A percentile compares a stretch with the other conserved stretches of the same genome.
These are phyloP conservation scores for Mycena latifolia DNA, from an alignment of 768 basidiomycete genomes.

Conservation along the genomic window DNA sequence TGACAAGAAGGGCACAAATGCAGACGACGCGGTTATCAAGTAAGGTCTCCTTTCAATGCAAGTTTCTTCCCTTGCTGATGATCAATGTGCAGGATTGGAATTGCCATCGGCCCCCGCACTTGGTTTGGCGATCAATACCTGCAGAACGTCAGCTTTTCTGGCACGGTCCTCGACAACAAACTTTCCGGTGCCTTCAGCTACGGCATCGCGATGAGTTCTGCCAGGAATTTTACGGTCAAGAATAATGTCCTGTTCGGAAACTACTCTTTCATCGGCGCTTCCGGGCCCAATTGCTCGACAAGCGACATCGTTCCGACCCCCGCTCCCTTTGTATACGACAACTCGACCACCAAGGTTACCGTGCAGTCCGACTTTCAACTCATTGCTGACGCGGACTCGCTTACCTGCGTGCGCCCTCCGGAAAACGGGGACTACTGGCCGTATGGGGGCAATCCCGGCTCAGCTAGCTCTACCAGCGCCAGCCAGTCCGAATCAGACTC, in stretches of 20 bases:
- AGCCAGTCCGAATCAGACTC: conserved; percentile 20
- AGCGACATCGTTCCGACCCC: conserved; percentile 64
- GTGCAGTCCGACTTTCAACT: conserved; percentile 66
- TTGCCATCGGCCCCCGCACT: conserved; percentile 81
- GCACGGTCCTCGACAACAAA: conserved; percentile 66
- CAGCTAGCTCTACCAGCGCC: conserved; percentile 22
- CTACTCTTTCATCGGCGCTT: conserved; percentile 79
- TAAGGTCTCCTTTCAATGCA: conserved; percentile 46
- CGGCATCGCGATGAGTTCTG: conserved; percentile 75
- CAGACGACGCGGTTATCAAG: conserved; percentile 77
- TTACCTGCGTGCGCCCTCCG: conserved; percentile 79
- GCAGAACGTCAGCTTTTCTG: conserved; percentile 64
- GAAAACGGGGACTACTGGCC: conserved; percentile 81
- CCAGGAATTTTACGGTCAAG: conserved; percentile 74
- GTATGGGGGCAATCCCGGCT: conserved; percentile 63
- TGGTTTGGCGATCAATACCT: conserved; percentile 77
- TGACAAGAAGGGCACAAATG: conserved; percentile 66
- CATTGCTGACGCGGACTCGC: conserved; percentile 64
- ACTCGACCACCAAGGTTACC: conserved; percentile 52
- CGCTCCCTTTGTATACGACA: conserved; percentile 71
- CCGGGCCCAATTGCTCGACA: conserved; percentile 73
- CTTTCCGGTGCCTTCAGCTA: conserved; percentile 80
- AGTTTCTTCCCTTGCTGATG: not conserved
- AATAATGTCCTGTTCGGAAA: conserved; percentile 74
- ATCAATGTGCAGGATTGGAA: conserved; percentile 70